Evolutionary conservation across 306 rosid species (phyloP).

Genomic region (Senna tora): DNA sequence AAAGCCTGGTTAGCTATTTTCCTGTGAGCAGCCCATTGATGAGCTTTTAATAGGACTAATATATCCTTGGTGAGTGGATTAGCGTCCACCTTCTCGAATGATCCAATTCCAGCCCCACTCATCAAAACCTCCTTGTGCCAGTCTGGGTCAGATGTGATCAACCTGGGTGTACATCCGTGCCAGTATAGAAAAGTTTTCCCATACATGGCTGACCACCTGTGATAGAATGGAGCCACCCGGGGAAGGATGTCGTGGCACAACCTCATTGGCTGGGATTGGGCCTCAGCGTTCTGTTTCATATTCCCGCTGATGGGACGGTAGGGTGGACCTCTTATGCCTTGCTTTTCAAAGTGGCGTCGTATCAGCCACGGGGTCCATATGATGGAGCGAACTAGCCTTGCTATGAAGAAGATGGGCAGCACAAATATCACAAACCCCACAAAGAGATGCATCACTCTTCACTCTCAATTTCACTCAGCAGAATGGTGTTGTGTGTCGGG

Average conservation of each 20-base stretch:
- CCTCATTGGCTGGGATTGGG: slow-evolving; percentile 42
- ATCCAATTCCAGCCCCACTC: slow-evolving; percentile 34
- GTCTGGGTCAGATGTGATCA: slow-evolving; percentile 56
- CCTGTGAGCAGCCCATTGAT: slow-evolving; percentile 50
- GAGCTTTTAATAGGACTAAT: slow-evolving; percentile 34
- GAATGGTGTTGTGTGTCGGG: not conserved
- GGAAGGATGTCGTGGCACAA: slow-evolving; percentile 48
- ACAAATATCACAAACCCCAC: not conserved
- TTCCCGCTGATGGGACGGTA: slow-evolving; percentile 56
- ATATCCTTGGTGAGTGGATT: slow-evolving; percentile 39
- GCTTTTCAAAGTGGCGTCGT: slow-evolving; percentile 49
- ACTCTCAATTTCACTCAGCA: not conserved
- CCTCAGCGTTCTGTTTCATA: slow-evolving; percentile 39
- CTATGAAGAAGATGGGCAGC: slow-evolving; percentile 26
- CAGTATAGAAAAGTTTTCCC: slow-evolving; percentile 52
- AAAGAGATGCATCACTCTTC: not conserved
- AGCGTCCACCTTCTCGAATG: slow-evolving; percentile 8
- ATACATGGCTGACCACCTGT: slow-evolving; percentile 52
- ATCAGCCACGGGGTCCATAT: slow-evolving; percentile 51
- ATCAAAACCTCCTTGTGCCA: slow-evolving; percentile 51
- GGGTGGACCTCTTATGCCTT: slow-evolving; percentile 59
- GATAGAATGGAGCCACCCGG: slow-evolving; percentile 48
- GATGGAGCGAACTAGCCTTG: too few relatives aligned
- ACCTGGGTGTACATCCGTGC: slow-evolving; percentile 58
- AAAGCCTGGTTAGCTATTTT: slow-evolving; percentile 56